These are phyloP conservation scores for Spencermartinsiella ligniputridi DNA, from an alignment of 1,139 yeast genomes.

Conservation along the genomic window DNA sequence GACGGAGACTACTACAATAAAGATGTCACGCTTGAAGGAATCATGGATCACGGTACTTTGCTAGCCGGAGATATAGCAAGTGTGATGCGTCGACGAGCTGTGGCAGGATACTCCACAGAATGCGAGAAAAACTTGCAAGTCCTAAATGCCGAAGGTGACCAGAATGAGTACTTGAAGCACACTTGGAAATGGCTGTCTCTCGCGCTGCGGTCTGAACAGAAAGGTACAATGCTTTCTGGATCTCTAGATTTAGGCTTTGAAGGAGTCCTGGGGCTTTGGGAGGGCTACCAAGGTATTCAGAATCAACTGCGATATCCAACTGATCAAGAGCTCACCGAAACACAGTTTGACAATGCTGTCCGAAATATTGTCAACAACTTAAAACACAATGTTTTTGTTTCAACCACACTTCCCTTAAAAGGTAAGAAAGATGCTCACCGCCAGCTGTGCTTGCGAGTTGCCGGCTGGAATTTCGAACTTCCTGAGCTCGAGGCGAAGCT, in stretches of 20 bases:
- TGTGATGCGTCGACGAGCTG: constrained; percentile 64
- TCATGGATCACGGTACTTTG: constrained; percentile 22
- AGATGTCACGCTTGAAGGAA: constrained; percentile 17
- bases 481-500: constrained; percentile 72
- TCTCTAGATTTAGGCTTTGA: constrained; percentile 77
- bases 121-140: constrained; percentile 60
- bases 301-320: constrained; percentile 48
- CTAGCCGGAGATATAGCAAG: constrained; percentile 33
- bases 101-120: constrained; percentile 68
- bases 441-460: constrained; percentile 72
- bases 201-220: constrained; percentile 57
- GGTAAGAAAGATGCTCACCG: constrained; percentile 45
- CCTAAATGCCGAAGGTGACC: constrained; percentile 41
- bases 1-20: constrained; percentile 15
- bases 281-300: constrained; percentile 61
- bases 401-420: constrained; percentile 21
- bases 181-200: constrained; percentile 90
- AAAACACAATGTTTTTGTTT: constrained; percentile 34
- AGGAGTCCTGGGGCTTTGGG: constrained; percentile 90
- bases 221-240: constrained; percentile 65
- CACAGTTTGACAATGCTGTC: constrained; percentile 23
- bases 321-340: constrained; percentile 18
- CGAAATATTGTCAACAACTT: constrained; percentile 19
- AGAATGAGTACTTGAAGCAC: constrained; percentile 59
- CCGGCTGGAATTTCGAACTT: constrained; percentile 88